phyloP scores from a whole-genome alignment of 2,329 filamentous ascomycete species.

The Ceratocystis albifundus region DNA sequence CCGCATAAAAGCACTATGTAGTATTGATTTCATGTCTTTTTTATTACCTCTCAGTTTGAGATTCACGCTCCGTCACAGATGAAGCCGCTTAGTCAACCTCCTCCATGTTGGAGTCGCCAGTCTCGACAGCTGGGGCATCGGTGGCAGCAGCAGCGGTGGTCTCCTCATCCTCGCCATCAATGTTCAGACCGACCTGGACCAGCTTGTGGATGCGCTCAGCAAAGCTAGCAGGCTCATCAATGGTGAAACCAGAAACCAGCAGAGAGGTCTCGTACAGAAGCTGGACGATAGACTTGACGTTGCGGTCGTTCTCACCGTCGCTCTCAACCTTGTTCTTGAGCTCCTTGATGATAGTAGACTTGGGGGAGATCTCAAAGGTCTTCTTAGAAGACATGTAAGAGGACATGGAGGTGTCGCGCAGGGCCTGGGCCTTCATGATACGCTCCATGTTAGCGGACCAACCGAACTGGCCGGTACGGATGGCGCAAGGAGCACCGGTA shows the following conservation, averaged over 20 bases:
- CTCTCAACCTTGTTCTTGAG: constrained; percentile 98
- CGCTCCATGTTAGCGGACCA: constrained; percentile 99
- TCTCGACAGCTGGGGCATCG: constrained; percentile 47
- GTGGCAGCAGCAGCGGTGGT: constrained; percentile 47
- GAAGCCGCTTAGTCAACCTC: constrained; percentile 75
- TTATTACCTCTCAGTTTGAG: constrained; percentile 14
- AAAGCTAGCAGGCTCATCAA: constrained; percentile 95
- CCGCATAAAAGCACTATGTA: constrained; percentile 14
- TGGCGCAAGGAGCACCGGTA: constrained; percentile 84
- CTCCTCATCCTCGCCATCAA: constrained; percentile 78
- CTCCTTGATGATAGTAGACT: constrained; percentile 95
- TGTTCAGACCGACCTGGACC: constrained; percentile 91
- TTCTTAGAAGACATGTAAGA: constrained; percentile 99
- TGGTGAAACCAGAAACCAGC: constrained; percentile 97
- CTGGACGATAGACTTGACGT: constrained; percentile 97
- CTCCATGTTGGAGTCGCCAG: constrained; percentile 95
- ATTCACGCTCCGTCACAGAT: not conserved
- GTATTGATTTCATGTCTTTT: constrained; percentile 20
- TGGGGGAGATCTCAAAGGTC: constrained; percentile 99
- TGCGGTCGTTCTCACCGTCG: constrained; percentile 96
- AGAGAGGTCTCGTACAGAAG: constrained; percentile 98
- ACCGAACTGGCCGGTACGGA: constrained; percentile 98
- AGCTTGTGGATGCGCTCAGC: constrained; percentile 99
- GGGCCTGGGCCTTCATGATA: constrained; percentile 99
- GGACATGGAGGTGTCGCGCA: constrained; percentile 98